phyloP scores from a whole-genome alignment of 2,329 filamentous ascomycete genomes.

The Didymella arachidicola region DNA sequence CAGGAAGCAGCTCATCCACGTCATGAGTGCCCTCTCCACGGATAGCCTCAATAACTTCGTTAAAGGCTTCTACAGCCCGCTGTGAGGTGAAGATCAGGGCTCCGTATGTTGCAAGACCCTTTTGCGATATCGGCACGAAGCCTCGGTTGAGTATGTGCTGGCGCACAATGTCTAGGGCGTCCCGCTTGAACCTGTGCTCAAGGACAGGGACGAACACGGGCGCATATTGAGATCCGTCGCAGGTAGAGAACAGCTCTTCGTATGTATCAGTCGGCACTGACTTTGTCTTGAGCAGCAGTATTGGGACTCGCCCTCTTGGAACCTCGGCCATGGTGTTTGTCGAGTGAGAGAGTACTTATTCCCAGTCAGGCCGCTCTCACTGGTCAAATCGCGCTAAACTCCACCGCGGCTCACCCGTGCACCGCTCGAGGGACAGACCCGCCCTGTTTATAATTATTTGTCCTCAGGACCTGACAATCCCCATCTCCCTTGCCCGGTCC shows the following conservation, averaged over 20 bases:
- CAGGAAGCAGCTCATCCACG: constrained; percentile 51
- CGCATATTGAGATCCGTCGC: constrained; percentile 60
- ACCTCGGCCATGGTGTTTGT: constrained; percentile 33
- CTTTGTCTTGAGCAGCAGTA: constrained; percentile 80
- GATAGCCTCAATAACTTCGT: constrained; percentile 66
- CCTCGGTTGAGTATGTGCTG: constrained; percentile 58
- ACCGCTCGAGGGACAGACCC: constrained; percentile 23
- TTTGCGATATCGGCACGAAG: constrained; percentile 40
- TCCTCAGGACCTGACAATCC: constrained; percentile 21
- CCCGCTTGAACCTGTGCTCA: constrained; percentile 71
- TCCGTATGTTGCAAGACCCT: constrained; percentile 62
- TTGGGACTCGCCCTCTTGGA: constrained; percentile 53
- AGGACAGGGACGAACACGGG: constrained; percentile 80
- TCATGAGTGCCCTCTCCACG: constrained; percentile 44
- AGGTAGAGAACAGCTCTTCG: constrained; percentile 68
- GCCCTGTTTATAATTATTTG: constrained; percentile 34
- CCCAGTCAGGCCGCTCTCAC: constrained; percentile 12
- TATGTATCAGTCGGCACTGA: constrained; percentile 77
- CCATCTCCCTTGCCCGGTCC: constrained; percentile 21
- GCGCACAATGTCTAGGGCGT: constrained; percentile 64
- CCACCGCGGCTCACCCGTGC: constrained; percentile 19
- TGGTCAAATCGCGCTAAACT: constrained; percentile 16
- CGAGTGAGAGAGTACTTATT: constrained; percentile 13
- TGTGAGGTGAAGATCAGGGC: constrained; percentile 88
- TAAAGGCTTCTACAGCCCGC: constrained; percentile 80